Evolutionary conservation across 345 rosid genomes (phyloP).

Genomic region (Aethionema arabicum): DNA sequence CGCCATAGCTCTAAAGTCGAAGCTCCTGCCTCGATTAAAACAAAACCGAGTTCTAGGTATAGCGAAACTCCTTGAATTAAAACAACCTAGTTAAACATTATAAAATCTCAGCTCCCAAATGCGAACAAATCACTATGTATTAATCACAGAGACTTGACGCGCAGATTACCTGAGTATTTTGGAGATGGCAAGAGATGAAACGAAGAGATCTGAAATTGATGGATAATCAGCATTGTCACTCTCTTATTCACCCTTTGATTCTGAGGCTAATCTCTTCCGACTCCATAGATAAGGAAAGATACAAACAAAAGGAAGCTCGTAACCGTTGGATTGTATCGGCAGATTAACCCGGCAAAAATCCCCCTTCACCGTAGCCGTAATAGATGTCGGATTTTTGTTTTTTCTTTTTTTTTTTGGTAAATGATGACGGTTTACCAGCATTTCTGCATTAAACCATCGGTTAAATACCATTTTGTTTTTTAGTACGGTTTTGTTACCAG

Average conservation of each 20-base stretch:
- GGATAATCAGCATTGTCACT: slow-evolving; percentile 18
- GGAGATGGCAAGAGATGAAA: slow-evolving; percentile 26
- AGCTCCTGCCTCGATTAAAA: slow-evolving; percentile 11
- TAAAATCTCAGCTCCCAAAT: slow-evolving; percentile 8
- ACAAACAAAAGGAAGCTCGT: slow-evolving; percentile 9
- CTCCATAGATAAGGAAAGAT: slow-evolving; percentile 28
- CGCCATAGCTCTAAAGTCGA: slow-evolving; percentile 38
- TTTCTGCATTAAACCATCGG: no score
- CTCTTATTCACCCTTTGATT: background rate
- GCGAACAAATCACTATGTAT: background rate
- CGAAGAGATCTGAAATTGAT: slow-evolving; percentile 25
- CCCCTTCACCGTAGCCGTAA: no score
- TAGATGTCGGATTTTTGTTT: no score
- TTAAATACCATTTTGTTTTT: no score
- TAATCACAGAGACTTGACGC: background rate
- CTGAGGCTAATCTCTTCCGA: slow-evolving; percentile 17
- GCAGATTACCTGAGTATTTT: slow-evolving; percentile 5
- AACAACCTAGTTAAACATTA: slow-evolving; percentile 35
- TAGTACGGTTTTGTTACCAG: no score
- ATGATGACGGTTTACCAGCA: no score
- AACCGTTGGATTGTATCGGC: slow-evolving; percentile 27
- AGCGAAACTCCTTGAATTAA: slow-evolving; percentile 25
- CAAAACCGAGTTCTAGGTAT: slow-evolving; percentile 17
- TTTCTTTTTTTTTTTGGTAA: no score
- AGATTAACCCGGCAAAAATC: no score